Conservation (phyloP, 352 stramenopile genomes). For the Globisporangium nodosum region DNA sequence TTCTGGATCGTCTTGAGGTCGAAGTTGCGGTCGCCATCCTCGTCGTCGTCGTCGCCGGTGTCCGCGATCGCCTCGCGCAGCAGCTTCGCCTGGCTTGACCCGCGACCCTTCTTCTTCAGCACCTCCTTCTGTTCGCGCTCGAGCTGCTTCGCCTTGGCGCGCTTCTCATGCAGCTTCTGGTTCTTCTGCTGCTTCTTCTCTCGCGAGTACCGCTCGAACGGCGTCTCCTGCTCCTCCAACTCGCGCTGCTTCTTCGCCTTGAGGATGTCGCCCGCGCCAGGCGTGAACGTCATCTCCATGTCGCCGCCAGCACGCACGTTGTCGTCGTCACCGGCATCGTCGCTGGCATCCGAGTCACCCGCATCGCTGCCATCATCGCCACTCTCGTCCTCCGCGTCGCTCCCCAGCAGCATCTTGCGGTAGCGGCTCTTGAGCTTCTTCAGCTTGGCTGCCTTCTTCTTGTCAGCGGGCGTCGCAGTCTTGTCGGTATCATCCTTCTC, state of each 20-base stretch:
- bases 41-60: conserved; percentile 26
- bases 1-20: conserved; percentile 82
- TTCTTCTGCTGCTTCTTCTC: conserved; percentile 88
- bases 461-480: conserved; percentile 15
- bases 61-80: conserved; percentile 56
- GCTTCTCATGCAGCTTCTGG: conserved; percentile 77
- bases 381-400: conserved; percentile 60
- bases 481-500: not conserved
- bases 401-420: conserved; percentile 72
- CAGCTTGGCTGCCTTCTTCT: conserved; percentile 66
- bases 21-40: conserved; percentile 65
- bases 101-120: conserved; percentile 55
- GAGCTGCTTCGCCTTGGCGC: conserved; percentile 47
- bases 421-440: conserved; percentile 80
- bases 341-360: conserved; percentile 12
- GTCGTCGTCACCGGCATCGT: conserved; percentile 14
- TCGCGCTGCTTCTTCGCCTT: conserved; percentile 75
- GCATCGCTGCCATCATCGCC: conserved; percentile 23
- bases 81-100: conserved; percentile 38
- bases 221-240: conserved; percentile 71
- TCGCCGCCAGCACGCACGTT: conserved; percentile 27
- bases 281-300: conserved; percentile 85
- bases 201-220: conserved; percentile 76
- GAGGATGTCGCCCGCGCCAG: conserved; percentile 58
- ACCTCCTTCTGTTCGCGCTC: conserved; percentile 60